Conservation (phyloP, 495 filamentous ascomycete genomes). For the Neurospora hispaniola region DNA sequence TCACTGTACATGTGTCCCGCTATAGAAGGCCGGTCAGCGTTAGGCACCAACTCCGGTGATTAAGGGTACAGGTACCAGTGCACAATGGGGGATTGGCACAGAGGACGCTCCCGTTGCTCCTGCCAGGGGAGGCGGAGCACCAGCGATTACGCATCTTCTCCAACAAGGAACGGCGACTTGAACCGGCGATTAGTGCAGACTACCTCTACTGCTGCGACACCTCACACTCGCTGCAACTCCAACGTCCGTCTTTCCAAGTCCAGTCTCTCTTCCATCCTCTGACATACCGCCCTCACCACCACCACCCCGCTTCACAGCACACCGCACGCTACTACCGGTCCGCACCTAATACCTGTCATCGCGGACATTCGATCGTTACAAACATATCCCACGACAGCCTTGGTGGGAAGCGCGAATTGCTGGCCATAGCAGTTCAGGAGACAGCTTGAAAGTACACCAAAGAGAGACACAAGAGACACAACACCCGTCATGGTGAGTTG, state of each 20-base stretch:
- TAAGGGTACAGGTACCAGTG: not conserved
- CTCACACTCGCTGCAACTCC: not conserved
- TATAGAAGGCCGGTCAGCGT: not conserved
- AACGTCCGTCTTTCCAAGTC: not conserved
- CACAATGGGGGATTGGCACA: not conserved
- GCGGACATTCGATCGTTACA: not conserved
- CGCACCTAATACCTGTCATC: not conserved
- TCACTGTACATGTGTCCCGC: not conserved
- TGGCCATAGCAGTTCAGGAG: not conserved
- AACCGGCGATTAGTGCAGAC: not conserved
- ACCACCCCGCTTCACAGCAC: not conserved
- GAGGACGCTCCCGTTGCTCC: not conserved
- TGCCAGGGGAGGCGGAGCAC: not conserved
- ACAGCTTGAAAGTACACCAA: not conserved
- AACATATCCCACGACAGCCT: not conserved
- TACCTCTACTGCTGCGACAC: not conserved
- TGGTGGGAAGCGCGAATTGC: not conserved
- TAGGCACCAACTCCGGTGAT: not conserved
- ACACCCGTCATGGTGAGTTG: constrained; percentile 16
- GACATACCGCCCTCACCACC: not conserved
- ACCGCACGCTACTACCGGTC: not conserved
- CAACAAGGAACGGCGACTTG: not conserved
- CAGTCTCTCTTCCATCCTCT: not conserved
- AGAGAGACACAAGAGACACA: not conserved
- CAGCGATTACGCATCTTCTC: not conserved